Base-by-base conservation (phyloP, 352 stramenopile species). In the Phytophthora kernoviae region DNA sequence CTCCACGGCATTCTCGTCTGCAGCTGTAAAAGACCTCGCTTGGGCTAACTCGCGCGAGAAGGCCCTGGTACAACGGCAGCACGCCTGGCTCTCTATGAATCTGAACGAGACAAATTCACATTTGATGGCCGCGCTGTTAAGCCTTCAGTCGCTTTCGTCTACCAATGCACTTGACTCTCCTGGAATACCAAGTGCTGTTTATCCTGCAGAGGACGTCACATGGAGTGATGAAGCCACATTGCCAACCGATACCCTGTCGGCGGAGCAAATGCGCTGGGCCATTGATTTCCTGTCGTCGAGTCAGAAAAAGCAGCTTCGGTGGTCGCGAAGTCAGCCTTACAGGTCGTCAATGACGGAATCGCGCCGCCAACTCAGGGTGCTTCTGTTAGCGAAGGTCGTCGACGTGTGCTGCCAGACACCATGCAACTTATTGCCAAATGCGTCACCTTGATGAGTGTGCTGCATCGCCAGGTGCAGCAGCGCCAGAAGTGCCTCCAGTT, bases 221-320 rank as follows among this genome's bases (percentile, higher is more conserved):
- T 50, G 46, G 57, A n/a, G 12, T 2, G 33, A 17, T 32, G 47
- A 65, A 48, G 36, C 6, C 12, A 32, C 22, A 27, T 11, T 24
- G 24, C 49, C 61, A 43, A 62, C 40, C 9, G 64, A 73, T 24
- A 65, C 59, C 20, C 64, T 91, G 11, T 70, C 58, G 12, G 39
- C 84, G 43, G 62, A 85, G 20, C 66, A 88, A 33, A 87, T 87
- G 70, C 78, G 77, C 20, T 91, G 82, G 82, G 82, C 82, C 1
- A 70, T 87, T 41, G 64, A 76, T 24, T 88, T 90, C 52, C 59
- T 91, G 4, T 55, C 68, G 26, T 50, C 61, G 10, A 88, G 75
- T 49, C 69, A 75, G 27, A 76, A 27, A 68, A 79, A 54, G 62
- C 77, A 3, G 36, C 54, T n/a, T 41, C 51, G 5, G 61, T 84